phyloP scores from a whole-genome alignment of 345 rosid species.

The Gossypium mustelinum region DNA sequence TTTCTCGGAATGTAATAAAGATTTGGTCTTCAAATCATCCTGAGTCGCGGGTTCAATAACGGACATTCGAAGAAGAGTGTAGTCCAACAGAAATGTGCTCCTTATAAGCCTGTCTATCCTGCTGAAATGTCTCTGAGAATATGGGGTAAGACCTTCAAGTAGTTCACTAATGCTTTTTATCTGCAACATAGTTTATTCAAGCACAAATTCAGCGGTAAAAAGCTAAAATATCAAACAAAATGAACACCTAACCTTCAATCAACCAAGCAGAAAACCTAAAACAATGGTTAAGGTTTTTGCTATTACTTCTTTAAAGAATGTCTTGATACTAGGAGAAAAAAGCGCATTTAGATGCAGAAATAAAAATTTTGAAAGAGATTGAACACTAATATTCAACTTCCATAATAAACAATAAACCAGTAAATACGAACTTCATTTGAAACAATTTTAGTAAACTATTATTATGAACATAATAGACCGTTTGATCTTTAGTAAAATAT shows the following conservation, averaged over 20 bases:
- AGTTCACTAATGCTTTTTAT: constrained; percentile 76
- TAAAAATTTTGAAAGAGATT: background rate
- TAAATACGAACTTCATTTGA: background rate
- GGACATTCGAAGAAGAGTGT: constrained; percentile 77
- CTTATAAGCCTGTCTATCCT: constrained; percentile 85
- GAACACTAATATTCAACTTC: background rate
- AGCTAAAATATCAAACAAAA: background rate
- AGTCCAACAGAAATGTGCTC: constrained; percentile 86
- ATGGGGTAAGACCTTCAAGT: constrained; percentile 84
- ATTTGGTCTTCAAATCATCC: constrained; percentile 12
- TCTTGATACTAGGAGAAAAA: background rate
- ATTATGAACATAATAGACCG: background rate
- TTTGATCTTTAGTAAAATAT: background rate
- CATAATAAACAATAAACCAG: background rate
- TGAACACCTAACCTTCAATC: background rate
- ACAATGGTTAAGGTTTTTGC: background rate
- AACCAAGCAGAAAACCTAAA: background rate
- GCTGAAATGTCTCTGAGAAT: constrained; percentile 82
- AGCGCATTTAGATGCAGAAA: background rate
- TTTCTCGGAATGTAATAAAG: constrained; percentile 6
- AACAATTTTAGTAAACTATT: background rate
- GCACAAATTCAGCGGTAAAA: background rate
- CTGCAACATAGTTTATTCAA: constrained; percentile 33
- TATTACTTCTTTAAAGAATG: background rate
- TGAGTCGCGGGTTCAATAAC: constrained; percentile 57